Percentiles rank a stretch among this genome's conserved stretches.
Conservation (phyloP, 345 rosid species). For the Raphanus raphanistrum region DNA sequence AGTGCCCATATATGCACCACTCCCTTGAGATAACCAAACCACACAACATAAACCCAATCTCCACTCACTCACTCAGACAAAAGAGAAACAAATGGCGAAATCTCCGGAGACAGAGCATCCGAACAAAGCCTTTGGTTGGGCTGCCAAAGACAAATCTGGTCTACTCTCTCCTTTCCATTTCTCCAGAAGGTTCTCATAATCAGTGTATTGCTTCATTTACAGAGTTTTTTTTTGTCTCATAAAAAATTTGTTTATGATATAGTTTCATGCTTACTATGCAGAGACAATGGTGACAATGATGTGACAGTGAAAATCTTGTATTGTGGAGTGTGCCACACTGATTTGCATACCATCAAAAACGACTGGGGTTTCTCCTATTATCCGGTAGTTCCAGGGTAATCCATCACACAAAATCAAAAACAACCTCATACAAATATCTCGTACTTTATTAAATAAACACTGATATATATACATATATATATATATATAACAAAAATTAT, state of each 20-base stretch:
- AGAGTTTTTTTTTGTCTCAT: neutral
- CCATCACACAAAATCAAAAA: neutral
- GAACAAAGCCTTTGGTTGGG: conserved; percentile 1
- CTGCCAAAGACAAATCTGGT: neutral
- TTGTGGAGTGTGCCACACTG: neutral
- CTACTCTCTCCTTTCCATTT: neutral
- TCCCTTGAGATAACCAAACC: neutral
- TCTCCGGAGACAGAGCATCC: neutral
- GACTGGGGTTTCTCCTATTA: neutral
- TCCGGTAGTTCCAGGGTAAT: neutral
- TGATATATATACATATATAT: too few relatives aligned
- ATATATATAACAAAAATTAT: too few relatives aligned
- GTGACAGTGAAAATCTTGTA: neutral
- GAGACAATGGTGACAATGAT: neutral
- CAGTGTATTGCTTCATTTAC: neutral
- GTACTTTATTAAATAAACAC: neutral
- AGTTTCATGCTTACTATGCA: neutral
- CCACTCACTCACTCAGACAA: neutral
- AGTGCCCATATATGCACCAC: neutral
- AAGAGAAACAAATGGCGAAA: neutral
- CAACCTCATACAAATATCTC: neutral
- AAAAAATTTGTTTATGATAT: neutral
- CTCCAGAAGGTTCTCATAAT: neutral
- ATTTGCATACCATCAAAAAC: neutral
- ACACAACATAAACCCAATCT: neutral